Conservation (phyloP, 495 filamentous ascomycete genomes). For the Aspergillus egyptiacus region DNA sequence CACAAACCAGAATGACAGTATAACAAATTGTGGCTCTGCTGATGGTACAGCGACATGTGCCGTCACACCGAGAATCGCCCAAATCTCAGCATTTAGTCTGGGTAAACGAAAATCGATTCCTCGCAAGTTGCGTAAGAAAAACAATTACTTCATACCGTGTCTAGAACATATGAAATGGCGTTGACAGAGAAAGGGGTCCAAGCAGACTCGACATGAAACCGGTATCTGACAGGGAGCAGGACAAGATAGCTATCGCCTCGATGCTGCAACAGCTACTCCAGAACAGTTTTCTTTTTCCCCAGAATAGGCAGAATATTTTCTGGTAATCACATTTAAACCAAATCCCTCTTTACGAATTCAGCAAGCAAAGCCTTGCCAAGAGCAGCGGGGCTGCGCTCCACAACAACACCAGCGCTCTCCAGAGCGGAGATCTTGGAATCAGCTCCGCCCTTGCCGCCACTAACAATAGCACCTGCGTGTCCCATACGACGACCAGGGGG, state of each 20-base stretch:
- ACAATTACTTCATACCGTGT: slow-evolving; percentile 26
- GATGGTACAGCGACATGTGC: no score
- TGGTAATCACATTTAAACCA: slow-evolving; percentile 59
- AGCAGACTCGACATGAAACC: slow-evolving; percentile 7
- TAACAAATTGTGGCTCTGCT: no score
- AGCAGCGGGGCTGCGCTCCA: slow-evolving; percentile 87
- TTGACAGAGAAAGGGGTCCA: slow-evolving; percentile 13
- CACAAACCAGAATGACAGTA: no score
- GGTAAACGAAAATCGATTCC: not conserved
- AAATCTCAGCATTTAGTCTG: not conserved
- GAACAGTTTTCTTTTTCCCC: not conserved
- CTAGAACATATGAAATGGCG: slow-evolving; percentile 22
- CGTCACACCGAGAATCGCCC: no score
- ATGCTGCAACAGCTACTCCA: not conserved
- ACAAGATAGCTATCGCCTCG: slow-evolving; percentile 1
- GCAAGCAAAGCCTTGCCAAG: slow-evolving; percentile 89
- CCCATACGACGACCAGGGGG: slow-evolving; percentile 96
- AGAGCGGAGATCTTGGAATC: slow-evolving; percentile 96
- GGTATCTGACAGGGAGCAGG: slow-evolving; percentile 14
- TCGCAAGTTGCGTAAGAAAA: slow-evolving; percentile 21
- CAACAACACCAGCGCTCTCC: slow-evolving; percentile 87
- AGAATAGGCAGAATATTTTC: not conserved
- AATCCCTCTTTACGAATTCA: slow-evolving; percentile 92
- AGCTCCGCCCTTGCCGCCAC: slow-evolving; percentile 93
- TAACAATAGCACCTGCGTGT: slow-evolving; percentile 95